phyloP scores from a whole-genome alignment of 805 yeast species.

The Candida lessepsii region DNA sequence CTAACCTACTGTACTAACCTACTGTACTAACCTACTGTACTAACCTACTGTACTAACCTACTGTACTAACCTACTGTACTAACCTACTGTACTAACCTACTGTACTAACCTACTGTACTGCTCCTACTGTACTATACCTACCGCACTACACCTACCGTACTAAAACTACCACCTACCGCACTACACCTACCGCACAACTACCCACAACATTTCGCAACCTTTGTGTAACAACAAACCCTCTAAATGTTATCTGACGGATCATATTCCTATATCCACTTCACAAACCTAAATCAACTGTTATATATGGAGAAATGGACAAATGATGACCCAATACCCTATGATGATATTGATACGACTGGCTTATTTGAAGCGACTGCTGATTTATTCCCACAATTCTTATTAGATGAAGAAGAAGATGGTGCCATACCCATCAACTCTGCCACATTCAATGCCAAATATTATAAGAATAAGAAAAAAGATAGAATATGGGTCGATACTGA shows the following conservation, averaged over 20 bases:
- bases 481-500: slow-evolving; percentile 37
- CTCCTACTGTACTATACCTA: too few relatives aligned
- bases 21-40: too few relatives aligned
- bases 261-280: slow-evolving; percentile 32
- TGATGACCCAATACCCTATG: slow-evolving; percentile 36
- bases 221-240: not conserved
- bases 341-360: slow-evolving; percentile 40
- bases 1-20: too few relatives aligned
- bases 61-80: too few relatives aligned
- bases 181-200: too few relatives aligned
- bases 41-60: too few relatives aligned
- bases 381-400: slow-evolving; percentile 35
- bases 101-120: too few relatives aligned
- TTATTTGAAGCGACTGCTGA: slow-evolving; percentile 36
- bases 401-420: slow-evolving; percentile 44
- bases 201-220: too few relatives aligned
- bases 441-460: slow-evolving; percentile 38
- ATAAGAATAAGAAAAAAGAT: slow-evolving; percentile 34
- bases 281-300: slow-evolving; percentile 37
- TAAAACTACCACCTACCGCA: too few relatives aligned
- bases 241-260: slow-evolving; percentile 8
- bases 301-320: slow-evolving; percentile 43
- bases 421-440: slow-evolving; percentile 35
- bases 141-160: too few relatives aligned
- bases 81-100: too few relatives aligned